These are phyloP conservation scores for Cyclotella kingstonii DNA, from an alignment of 108 stramenopile species.

Conservation along the genomic window DNA sequence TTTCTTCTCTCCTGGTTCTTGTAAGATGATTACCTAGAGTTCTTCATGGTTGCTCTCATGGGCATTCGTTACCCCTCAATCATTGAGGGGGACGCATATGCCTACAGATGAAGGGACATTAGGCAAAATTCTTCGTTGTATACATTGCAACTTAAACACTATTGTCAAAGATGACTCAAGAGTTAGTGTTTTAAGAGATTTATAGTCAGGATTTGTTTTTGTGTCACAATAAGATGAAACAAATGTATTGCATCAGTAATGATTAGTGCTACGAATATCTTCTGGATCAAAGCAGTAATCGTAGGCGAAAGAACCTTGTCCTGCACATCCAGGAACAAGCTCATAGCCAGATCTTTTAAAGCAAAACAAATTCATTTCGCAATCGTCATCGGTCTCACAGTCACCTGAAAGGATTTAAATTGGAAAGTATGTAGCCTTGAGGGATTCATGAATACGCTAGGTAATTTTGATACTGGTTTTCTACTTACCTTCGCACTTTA, in stretches of 20 bases:
- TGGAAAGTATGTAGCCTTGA: not conserved
- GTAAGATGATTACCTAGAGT: too few species aligned
- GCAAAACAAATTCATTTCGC: conserved; percentile 24
- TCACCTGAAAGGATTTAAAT: conserved; percentile 4
- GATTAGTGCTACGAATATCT: conserved; percentile 6
- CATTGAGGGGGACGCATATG: too few species aligned
- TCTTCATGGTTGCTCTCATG: too few species aligned
- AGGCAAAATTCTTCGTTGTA: too few species aligned
- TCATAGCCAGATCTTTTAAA: conserved; percentile 20
- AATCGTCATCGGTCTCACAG: conserved; percentile 16
- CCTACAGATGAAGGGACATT: too few species aligned
- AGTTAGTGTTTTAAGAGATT: not conserved
- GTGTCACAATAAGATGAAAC: not conserved
- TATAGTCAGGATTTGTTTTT: not conserved
- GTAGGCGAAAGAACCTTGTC: conserved; percentile 19
- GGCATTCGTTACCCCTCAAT: too few species aligned
- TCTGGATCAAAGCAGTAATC: conserved; percentile 41
- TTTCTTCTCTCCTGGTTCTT: too few species aligned
- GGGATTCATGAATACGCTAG: not conserved
- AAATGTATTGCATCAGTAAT: not conserved
- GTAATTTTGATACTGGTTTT: too few species aligned
- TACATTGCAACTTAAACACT: too few species aligned
- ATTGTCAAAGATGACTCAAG: too few species aligned
- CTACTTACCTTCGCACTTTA: conserved; percentile 15
- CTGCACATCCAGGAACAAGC: conserved; percentile 38